phyloP scores from a whole-genome alignment of 2,329 filamentous ascomycete species.

The Thermomyces lanuginosus region DNA sequence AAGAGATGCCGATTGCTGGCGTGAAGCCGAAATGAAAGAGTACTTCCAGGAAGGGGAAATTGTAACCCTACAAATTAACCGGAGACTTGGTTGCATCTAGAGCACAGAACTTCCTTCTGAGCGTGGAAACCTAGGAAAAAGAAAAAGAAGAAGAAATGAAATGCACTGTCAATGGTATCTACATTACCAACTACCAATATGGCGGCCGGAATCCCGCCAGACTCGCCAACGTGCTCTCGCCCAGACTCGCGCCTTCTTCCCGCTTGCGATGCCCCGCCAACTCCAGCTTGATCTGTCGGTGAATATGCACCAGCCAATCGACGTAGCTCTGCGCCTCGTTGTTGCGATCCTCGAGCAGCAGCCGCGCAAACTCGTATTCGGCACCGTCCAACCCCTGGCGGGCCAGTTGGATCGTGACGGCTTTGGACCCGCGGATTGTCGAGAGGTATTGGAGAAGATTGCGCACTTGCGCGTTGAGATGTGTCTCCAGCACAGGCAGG shows the following conservation, averaged over 20 bases:
- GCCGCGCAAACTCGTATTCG: constrained; percentile 86
- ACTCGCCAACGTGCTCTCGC: constrained; percentile 28
- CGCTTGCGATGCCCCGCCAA: constrained; percentile 36
- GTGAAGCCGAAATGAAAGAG: too few species aligned
- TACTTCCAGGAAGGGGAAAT: too few species aligned
- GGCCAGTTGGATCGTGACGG: constrained; percentile 74
- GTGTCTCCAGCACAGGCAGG: constrained; percentile 73
- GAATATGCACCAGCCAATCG: constrained; percentile 92
- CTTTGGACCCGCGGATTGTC: constrained; percentile 67
- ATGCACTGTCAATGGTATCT: constrained; percentile 2
- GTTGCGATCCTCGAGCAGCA: constrained; percentile 86
- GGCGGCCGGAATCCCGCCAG: constrained; percentile 31
- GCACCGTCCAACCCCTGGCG: constrained; percentile 85
- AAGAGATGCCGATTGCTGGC: too few species aligned
- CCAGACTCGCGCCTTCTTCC: constrained; percentile 23
- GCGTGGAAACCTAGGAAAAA: not conserved
- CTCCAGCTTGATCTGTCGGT: constrained; percentile 85
- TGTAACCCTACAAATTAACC: too few species aligned
- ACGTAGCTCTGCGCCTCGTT: constrained; percentile 97
- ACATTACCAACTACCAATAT: constrained; percentile 24
- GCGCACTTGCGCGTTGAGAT: constrained; percentile 83
- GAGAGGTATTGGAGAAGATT: constrained; percentile 83
- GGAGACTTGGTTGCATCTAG: too few species aligned
- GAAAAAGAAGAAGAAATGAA: not conserved
- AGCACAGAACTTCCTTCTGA: not conserved